Evolutionary conservation across 2,329 filamentous ascomycete species (phyloP).

Genomic region (Aspergillus pseudotamarii): DNA sequence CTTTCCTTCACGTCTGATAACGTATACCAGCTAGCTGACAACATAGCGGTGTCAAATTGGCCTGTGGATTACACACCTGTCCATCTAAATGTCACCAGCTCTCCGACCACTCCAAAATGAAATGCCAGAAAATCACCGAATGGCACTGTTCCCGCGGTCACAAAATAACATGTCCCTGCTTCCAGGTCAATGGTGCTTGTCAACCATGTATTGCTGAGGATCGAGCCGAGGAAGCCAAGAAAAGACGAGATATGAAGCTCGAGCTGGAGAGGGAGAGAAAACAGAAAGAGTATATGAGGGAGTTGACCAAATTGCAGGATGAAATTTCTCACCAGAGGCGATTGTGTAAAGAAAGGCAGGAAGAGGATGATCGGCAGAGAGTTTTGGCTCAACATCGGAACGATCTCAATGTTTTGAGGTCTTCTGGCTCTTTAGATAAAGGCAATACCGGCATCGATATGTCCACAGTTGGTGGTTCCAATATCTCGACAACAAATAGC

Average conservation of each 20-base stretch:
- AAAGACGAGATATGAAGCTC: conserved; percentile 54
- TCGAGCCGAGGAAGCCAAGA: conserved; percentile 46
- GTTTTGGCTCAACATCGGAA: conserved; percentile 23
- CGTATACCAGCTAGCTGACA: too few species aligned
- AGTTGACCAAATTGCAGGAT: background rate
- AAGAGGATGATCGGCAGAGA: conserved; percentile 19
- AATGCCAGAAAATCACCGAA: conserved; percentile 48
- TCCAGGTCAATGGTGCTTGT: conserved; percentile 47
- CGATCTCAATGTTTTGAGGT: conserved; percentile 21
- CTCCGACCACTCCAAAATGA: conserved; percentile 59
- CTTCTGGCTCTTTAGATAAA: background rate
- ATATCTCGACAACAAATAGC: background rate
- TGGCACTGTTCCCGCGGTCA: conserved; percentile 59
- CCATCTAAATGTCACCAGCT: conserved; percentile 64
- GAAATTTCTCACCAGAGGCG: background rate
- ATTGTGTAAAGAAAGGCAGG: background rate
- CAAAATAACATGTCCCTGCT: conserved; percentile 52
- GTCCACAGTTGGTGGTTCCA: background rate
- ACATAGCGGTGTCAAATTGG: conserved; percentile 38
- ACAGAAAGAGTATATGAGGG: conserved; percentile 22
- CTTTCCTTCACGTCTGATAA: too few species aligned
- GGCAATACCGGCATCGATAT: background rate
- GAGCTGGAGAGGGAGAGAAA: conserved; percentile 35
- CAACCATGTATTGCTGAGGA: conserved; percentile 56
- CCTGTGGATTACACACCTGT: conserved; percentile 64